Percentiles rank a stretch among this genome's conserved stretches.
These are phyloP conservation scores for Pestalotiopsis sp. DNA, from an alignment of 2,329 filamentous ascomycete genomes.

Conservation along the genomic window DNA sequence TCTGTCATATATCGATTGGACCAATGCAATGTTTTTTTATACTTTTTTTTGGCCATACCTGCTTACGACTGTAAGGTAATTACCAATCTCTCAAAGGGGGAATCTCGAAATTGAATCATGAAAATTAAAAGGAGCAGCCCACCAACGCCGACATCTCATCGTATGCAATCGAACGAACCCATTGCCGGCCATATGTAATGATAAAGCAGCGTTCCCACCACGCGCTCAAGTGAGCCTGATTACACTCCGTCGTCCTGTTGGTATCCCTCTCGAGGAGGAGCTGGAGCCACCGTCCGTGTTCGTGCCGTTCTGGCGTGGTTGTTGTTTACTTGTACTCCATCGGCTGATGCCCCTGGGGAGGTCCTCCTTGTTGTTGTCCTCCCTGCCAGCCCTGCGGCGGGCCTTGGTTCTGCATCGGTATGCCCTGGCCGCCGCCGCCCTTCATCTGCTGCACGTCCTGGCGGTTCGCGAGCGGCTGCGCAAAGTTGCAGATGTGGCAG, in stretches of 20 bases:
- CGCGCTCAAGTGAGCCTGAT: background rate
- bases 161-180: background rate
- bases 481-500: conserved; percentile 76
- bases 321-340: conserved; percentile 13
- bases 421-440: conserved; percentile 37
- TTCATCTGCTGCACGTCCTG: conserved; percentile 56
- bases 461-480: conserved; percentile 62
- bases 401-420: conserved; percentile 36
- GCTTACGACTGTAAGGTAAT: background rate
- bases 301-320: background rate
- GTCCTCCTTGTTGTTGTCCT: conserved; percentile 13
- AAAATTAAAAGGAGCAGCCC: background rate
- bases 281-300: too few species aligned
- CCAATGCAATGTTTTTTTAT: background rate
- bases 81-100: background rate
- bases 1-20: too few species aligned
- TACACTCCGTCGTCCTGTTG: background rate
- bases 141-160: background rate
- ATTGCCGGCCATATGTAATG: background rate
- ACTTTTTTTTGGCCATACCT: background rate
- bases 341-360: conserved; percentile 15
- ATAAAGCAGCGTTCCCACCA: background rate
- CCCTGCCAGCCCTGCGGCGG: conserved; percentile 35
- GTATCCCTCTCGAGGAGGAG: background rate
- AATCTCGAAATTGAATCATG: background rate